phyloP scores from a whole-genome alignment of 768 basidiomycete genomes.

The Tulasnella sp. region DNA sequence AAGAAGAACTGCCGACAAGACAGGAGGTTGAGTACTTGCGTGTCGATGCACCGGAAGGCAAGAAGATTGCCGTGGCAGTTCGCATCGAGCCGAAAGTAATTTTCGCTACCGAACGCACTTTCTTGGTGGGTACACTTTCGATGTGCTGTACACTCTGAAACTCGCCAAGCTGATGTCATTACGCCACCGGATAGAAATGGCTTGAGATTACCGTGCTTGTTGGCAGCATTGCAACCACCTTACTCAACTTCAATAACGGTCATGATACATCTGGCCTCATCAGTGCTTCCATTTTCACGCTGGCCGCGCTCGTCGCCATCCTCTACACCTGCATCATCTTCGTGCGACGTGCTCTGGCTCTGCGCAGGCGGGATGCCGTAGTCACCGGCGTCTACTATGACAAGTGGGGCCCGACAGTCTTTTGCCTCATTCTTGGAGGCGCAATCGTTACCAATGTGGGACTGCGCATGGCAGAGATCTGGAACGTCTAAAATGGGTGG shows the following conservation, averaged over 20 bases:
- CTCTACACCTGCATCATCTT: conserved; percentile 82
- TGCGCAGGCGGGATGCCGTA: conserved; percentile 68
- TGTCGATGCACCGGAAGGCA: conserved; percentile 79
- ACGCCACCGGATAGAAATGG: conserved; percentile 63
- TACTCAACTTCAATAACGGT: conserved; percentile 78
- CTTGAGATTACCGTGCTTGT: conserved; percentile 81
- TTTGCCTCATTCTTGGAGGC: conserved; percentile 64
- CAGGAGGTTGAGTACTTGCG: conserved; percentile 44
- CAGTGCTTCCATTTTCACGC: conserved; percentile 82
- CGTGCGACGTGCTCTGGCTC: conserved; percentile 63
- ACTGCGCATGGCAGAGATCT: conserved; percentile 27
- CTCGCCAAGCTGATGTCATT: not conserved
- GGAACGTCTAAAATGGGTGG: not conserved
- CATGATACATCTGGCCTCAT: conserved; percentile 66
- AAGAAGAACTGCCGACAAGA: conserved; percentile 39
- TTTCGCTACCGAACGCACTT: conserved; percentile 93
- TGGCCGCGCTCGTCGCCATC: conserved; percentile 84
- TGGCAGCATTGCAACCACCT: conserved; percentile 82
- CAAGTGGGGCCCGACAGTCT: conserved; percentile 75
- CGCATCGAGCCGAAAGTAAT: conserved; percentile 97
- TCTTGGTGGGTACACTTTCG: conserved; percentile 60
- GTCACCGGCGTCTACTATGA: conserved; percentile 73
- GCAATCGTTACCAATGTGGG: conserved; percentile 73
- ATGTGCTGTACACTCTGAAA: conserved; percentile 5
- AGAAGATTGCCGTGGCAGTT: conserved; percentile 90